Evolutionary conservation across 495 filamentous ascomycete genomes (phyloP).

Genomic region (Xylaria grammica): DNA sequence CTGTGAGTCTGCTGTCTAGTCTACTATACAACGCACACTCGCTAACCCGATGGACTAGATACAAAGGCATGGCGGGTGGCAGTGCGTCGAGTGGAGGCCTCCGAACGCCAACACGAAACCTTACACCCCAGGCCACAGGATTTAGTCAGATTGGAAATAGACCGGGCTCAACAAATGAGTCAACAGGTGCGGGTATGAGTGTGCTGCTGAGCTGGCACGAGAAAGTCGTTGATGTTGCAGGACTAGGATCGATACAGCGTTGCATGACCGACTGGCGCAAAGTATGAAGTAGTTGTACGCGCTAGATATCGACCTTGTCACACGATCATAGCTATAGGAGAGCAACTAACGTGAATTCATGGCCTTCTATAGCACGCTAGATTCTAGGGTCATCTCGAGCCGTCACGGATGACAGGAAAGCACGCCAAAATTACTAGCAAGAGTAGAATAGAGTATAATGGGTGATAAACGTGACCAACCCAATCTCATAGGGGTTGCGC

Average conservation of each 20-base stretch:
- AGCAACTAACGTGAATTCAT: neutral
- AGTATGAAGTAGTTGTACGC: constrained; percentile 55
- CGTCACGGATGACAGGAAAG: neutral
- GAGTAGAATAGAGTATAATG: neutral
- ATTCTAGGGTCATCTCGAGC: neutral
- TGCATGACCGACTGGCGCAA: constrained; percentile 92
- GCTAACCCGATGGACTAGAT: constrained; percentile 47
- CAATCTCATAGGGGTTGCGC: too few relatives aligned
- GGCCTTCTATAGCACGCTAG: neutral
- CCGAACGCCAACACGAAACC: constrained; percentile 48
- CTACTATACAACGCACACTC: neutral
- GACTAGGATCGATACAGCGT: constrained; percentile 83
- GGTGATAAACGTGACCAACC: neutral
- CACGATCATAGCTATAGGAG: neutral
- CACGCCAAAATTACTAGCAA: neutral
- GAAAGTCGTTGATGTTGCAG: constrained; percentile 89
- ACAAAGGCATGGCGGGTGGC: constrained; percentile 79
- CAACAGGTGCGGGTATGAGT: constrained; percentile 86
- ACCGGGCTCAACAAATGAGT: constrained; percentile 67
- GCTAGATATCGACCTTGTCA: constrained; percentile 5
- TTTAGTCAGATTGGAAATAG: constrained; percentile 82
- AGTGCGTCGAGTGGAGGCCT: constrained; percentile 36
- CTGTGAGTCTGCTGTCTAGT: constrained; percentile 51
- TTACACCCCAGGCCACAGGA: constrained; percentile 79
- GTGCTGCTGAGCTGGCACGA: constrained; percentile 95